Evolutionary conservation across 352 stramenopile genomes (phyloP), one percentile per base, ranked within the genome.

Genomic region (Peronospora destructor): DNA sequence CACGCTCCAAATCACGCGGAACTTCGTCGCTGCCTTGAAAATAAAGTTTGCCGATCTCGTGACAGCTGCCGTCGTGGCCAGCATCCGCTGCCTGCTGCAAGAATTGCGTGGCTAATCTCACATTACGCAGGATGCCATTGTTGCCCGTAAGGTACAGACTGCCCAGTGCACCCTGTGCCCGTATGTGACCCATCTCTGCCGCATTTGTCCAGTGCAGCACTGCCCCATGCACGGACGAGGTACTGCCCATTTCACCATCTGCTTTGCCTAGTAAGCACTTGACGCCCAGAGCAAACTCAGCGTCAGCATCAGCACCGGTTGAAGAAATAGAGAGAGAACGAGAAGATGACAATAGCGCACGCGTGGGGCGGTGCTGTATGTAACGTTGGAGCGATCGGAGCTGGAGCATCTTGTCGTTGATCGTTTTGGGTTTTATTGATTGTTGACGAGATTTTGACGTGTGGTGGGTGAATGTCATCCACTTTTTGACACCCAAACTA

Each of bases 131-230:
- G 40, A 90, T 65, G 8, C 64, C 64, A 3, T 47, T 60, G 49
- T 88, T 71, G 16, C 76, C 81, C 13, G 68, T 61, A 14, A 89
- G 52, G 46, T 89, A 91, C 33, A 91, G 55, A 46, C 77, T 81
- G 0, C 81, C 81, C 6, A 90, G 57, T 10, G 78, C 81, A 9
- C 76, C 83, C 26, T 87, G 73, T 1, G 81, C 81, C 38, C 84
- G 84, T 6, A 76, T 53, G 51, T 89, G 74, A n/a, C 78, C 81
- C 35, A 65, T 47, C 49, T 86, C 72, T 23, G 81, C 81, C 0
- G 81, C 81, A 45, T 74, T 87, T 9, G 76, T 89, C 81, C 81
- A 91, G 60, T 89, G 77, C 13, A 87, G 51, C 35, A 90, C 57
- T 14, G 81, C 76, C 45, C 59, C 62, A 17, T 84, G 61, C 23